Percentiles rank a stretch among this genome's conserved stretches.
Evolutionary conservation across 495 filamentous ascomycete genomes (phyloP).

Genomic region (Parathielavia hyrcaniae): DNA sequence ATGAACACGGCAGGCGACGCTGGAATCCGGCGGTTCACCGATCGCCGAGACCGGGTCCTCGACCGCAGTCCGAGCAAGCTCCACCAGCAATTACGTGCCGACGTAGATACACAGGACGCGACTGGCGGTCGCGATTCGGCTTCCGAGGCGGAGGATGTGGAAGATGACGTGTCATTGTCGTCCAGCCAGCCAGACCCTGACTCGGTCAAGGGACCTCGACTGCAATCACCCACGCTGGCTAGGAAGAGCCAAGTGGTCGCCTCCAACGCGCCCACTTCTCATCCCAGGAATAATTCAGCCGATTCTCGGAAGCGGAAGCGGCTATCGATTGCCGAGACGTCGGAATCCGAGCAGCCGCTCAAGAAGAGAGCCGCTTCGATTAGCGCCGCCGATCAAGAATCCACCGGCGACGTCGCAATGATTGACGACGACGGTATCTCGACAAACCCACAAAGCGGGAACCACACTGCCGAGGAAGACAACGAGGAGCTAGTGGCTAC

Average conservation of each 20-base stretch:
- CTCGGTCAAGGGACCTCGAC: slow-evolving; percentile 14
- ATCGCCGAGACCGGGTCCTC: slow-evolving; percentile 35
- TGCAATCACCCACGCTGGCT: slow-evolving; percentile 23
- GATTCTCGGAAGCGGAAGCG: slow-evolving; percentile 51
- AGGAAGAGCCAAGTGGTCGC: slow-evolving; percentile 27
- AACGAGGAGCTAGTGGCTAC: slow-evolving; percentile 26
- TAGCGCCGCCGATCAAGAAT: slow-evolving; percentile 26
- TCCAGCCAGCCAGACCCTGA: slow-evolving; percentile 33
- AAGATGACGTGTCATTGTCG: slow-evolving; percentile 31
- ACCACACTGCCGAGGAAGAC: slow-evolving; percentile 40
- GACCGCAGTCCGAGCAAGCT: slow-evolving; percentile 66
- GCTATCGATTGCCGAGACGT: slow-evolving; percentile 39
- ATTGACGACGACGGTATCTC: slow-evolving; percentile 40
- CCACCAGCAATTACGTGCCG: slow-evolving; percentile 40
- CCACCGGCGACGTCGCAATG: slow-evolving; percentile 39
- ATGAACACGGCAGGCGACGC: slow-evolving; percentile 41
- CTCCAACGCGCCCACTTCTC: slow-evolving; percentile 12
- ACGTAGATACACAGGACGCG: slow-evolving; percentile 33
- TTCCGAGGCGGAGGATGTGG: slow-evolving; percentile 43
- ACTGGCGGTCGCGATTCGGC: slow-evolving; percentile 37
- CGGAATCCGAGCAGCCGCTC: slow-evolving; percentile 46
- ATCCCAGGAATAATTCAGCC: slow-evolving; percentile 22
- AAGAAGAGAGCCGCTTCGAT: slow-evolving; percentile 55
- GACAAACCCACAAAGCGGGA: slow-evolving; percentile 36
- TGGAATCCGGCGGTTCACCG: slow-evolving; percentile 32